Percentiles rank a stretch among this genome's conserved stretches.
Evolutionary conservation across 257 asterid genomes (phyloP).

Genomic region (Cynanchum wilfordii): DNA sequence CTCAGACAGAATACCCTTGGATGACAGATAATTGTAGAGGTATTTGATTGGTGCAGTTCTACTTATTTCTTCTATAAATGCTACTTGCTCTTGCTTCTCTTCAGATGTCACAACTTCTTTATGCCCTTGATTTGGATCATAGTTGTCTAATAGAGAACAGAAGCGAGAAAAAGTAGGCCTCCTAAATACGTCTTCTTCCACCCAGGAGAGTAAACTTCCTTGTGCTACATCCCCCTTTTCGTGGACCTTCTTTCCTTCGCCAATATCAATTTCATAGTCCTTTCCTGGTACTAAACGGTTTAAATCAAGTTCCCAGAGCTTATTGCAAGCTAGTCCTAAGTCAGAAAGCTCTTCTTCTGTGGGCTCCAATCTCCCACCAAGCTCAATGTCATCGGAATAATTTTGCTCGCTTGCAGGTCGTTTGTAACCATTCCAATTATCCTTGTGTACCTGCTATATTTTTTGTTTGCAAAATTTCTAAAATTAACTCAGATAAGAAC

Average conservation of each 20-base stretch:
- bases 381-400: slow-evolving; percentile 50
- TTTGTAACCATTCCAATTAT: slow-evolving; percentile 61
- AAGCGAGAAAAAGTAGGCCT: slow-evolving; percentile 76
- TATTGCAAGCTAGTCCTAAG: slow-evolving; percentile 59
- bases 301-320: slow-evolving; percentile 80
- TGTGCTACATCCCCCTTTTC: slow-evolving; percentile 71
- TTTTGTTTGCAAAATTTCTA: neutral
- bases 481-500: neutral
- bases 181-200: slow-evolving; percentile 55
- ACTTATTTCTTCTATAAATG: slow-evolving; percentile 88
- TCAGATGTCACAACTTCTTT: slow-evolving; percentile 76
- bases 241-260: slow-evolving; percentile 84
- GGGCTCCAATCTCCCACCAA: slow-evolving; percentile 43
- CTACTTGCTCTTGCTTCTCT: slow-evolving; percentile 78
- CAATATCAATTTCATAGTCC: slow-evolving; percentile 78
- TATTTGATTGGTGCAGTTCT: slow-evolving; percentile 87
- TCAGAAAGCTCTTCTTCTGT: slow-evolving; percentile 63
- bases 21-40: slow-evolving; percentile 64
- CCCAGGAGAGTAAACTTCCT: slow-evolving; percentile 73
- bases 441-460: slow-evolving; percentile 46
- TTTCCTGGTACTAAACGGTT: slow-evolving; percentile 75
- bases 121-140: slow-evolving; percentile 77
- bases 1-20: slow-evolving; percentile 48
- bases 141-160: slow-evolving; percentile 88
- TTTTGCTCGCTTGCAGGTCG: slow-evolving; percentile 62